Evolutionary conservation across 164 flowering plant genomes (phyloP).

Genomic region (Buxus sempervirens): DNA sequence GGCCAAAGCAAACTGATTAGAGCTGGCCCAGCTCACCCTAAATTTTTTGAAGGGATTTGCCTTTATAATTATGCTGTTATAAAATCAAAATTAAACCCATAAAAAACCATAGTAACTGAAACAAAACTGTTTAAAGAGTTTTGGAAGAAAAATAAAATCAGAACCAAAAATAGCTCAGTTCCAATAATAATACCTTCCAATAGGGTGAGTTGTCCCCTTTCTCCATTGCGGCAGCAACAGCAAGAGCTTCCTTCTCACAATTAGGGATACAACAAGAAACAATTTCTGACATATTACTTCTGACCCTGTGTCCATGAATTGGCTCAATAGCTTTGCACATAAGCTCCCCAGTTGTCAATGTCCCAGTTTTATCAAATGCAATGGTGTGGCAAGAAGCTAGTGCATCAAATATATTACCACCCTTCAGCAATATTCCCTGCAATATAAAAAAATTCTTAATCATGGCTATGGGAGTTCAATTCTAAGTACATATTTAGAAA

Average conservation of each 20-base stretch:
- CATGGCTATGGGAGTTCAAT: not conserved
- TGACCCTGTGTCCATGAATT: conserved; percentile 66
- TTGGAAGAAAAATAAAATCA: not conserved
- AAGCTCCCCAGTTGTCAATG: conserved; percentile 92
- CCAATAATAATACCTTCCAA: conserved; percentile 73
- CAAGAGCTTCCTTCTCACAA: conserved; percentile 98
- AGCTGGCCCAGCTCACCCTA: too few relatives aligned
- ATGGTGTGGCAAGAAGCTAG: conserved; percentile 82
- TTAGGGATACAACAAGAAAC: conserved; percentile 76
- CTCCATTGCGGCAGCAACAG: conserved; percentile 99
- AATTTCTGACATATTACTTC: conserved; percentile 20
- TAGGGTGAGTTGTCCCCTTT: conserved; percentile 99
- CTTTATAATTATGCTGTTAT: not conserved
- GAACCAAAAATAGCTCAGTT: not conserved
- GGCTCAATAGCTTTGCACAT: conserved; percentile 92
- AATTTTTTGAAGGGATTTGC: too few relatives aligned
- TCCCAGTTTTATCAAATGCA: conserved; percentile 99
- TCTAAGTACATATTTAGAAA: not conserved
- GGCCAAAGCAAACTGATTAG: too few relatives aligned
- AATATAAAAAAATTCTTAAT: not conserved
- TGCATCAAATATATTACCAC: conserved; percentile 96
- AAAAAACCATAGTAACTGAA: not conserved
- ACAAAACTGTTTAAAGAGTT: not conserved
- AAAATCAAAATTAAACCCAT: not conserved
- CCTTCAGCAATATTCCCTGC: conserved; percentile 95